Conservation (phyloP, 148 eudicot species). For the Suaeda aralocaspica region DNA sequence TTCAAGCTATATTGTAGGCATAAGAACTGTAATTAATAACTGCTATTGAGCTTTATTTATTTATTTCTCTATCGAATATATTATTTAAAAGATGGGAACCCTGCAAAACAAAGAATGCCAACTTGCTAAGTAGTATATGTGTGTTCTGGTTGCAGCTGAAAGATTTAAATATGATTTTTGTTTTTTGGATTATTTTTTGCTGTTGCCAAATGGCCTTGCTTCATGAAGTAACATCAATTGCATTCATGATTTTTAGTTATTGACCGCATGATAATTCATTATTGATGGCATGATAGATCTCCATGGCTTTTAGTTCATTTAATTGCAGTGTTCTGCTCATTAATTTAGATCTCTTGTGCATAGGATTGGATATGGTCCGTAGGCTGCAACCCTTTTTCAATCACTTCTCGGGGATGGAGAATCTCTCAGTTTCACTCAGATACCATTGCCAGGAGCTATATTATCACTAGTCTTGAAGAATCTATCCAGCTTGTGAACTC, state of each 20-base stretch:
- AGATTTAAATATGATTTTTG: not conserved
- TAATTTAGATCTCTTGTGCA: constrained; percentile 10
- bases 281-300: not conserved
- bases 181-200: not conserved
- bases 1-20: too few species aligned
- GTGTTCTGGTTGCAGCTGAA: not conserved
- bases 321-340: constrained; percentile 8
- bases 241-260: not conserved
- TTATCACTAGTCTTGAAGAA: constrained; percentile 88
- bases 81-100: not conserved
- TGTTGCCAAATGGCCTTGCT: not conserved
- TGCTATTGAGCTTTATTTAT: too few species aligned
- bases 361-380: constrained; percentile 98
- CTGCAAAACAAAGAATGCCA: not conserved
- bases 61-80: not conserved
- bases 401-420: constrained; percentile 80
- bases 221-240: not conserved
- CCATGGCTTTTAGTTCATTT: not conserved
- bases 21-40: too few species aligned
- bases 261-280: not conserved
- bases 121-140: too few species aligned
- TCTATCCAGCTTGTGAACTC: constrained; percentile 80
- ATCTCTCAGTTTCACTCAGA: constrained; percentile 75
- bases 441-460: constrained; percentile 86
- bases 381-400: constrained; percentile 80